These are phyloP conservation scores for Globisporangium nagaii DNA, from an alignment of 352 stramenopile genomes.

Conservation along the genomic window DNA sequence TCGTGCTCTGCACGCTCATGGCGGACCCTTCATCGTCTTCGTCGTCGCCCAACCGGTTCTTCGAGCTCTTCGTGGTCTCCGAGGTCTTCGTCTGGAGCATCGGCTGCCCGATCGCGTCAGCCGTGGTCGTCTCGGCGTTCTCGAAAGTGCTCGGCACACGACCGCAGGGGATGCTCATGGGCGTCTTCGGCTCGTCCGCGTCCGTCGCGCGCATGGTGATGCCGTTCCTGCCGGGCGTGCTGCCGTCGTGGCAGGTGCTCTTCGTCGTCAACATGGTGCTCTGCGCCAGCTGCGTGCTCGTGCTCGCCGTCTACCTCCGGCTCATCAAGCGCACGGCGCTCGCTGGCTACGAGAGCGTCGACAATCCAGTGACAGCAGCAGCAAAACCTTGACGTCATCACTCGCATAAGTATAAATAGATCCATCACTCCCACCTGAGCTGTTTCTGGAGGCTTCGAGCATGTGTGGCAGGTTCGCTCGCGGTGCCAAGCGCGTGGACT, in stretches of 20 bases:
- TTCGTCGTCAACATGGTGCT: conserved; percentile 45
- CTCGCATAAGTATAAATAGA: background rate
- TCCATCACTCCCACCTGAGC: background rate
- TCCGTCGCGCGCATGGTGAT: conserved; percentile 54
- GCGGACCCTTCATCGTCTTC: conserved; percentile 2
- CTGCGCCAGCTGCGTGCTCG: conserved; percentile 31
- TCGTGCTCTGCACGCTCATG: conserved; percentile 21
- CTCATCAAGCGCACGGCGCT: background rate
- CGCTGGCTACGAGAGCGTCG: conserved; percentile 10
- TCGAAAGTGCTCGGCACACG: conserved; percentile 49
- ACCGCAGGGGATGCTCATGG: conserved; percentile 51
- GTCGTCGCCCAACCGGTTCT: conserved; percentile 9
- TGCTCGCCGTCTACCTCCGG: conserved; percentile 20
- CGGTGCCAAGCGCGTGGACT: too few relatives aligned
- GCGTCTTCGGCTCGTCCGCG: conserved; percentile 49
- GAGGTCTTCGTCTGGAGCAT: conserved; percentile 63
- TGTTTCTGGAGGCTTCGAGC: too few relatives aligned
- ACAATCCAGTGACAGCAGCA: conserved; percentile 10
- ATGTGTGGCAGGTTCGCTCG: too few relatives aligned
- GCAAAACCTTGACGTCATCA: background rate
- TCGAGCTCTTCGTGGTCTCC: conserved; percentile 29
- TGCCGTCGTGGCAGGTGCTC: conserved; percentile 33
- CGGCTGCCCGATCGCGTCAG: conserved; percentile 45
- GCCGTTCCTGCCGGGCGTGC: conserved; percentile 45
- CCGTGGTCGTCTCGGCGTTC: conserved; percentile 50